These are phyloP conservation scores for Copromyces sp. DNA, from an alignment of 495 filamentous ascomycete species.

Conservation along the genomic window DNA sequence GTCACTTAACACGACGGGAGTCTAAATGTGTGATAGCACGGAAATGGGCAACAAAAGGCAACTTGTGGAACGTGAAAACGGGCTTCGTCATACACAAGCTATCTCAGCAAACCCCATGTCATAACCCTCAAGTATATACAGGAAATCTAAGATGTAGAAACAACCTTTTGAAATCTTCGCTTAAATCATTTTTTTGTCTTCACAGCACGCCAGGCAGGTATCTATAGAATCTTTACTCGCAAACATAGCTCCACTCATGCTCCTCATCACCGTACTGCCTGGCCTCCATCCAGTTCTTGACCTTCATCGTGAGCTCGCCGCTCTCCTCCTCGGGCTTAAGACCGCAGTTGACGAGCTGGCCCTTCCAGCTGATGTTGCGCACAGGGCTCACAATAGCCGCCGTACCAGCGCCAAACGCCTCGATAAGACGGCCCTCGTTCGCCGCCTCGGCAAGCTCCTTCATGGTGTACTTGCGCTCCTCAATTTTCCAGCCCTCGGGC, in stretches of 20 bases:
- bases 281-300: slow-evolving; percentile 94
- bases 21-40: too few species aligned
- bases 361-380: slow-evolving; percentile 75
- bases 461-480: slow-evolving; percentile 87
- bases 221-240: slow-evolving; percentile 11
- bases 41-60: neutral
- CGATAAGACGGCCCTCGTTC: slow-evolving; percentile 73
- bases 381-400: slow-evolving; percentile 80
- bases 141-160: neutral
- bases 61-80: neutral
- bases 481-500: slow-evolving; percentile 80
- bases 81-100: neutral
- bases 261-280: slow-evolving; percentile 91
- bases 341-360: slow-evolving; percentile 66
- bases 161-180: neutral
- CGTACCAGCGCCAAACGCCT: slow-evolving; percentile 90
- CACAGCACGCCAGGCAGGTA: neutral
- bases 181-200: neutral
- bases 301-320: slow-evolving; percentile 68
- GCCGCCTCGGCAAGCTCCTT: slow-evolving; percentile 66
- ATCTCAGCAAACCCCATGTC: neutral
- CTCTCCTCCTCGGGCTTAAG: slow-evolving; percentile 68
- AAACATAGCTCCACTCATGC: slow-evolving; percentile 66
- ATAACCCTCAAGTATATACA: neutral
- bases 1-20: too few species aligned